A percentile compares a stretch with the other conserved stretches of the same genome.
phyloP scores from a whole-genome alignment of 2,329 filamentous ascomycete genomes.

The Scedosporium aurantiacum region DNA sequence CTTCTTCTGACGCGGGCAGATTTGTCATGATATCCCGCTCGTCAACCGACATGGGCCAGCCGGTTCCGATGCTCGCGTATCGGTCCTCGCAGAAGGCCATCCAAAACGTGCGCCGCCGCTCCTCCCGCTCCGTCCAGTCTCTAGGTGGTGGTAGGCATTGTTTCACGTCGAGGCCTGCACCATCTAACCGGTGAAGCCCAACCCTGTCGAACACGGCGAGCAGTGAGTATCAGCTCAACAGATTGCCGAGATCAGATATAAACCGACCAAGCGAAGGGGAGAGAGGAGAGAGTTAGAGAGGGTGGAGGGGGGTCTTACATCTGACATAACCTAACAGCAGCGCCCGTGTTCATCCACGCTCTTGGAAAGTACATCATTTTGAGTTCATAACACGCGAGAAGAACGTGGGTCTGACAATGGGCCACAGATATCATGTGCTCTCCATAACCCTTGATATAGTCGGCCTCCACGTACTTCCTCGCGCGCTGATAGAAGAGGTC shows the following conservation, averaged over 20 bases:
- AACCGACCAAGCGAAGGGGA: neutral
- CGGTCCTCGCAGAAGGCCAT: conserved; percentile 83
- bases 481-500: conserved; percentile 84
- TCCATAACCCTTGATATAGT: conserved; percentile 86
- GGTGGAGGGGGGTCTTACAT: conserved; percentile 45
- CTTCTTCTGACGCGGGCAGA: conserved; percentile 72
- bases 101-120: conserved; percentile 89
- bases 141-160: conserved; percentile 76
- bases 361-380: conserved; percentile 96
- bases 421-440: conserved; percentile 78
- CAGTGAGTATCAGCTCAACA: conserved; percentile 22
- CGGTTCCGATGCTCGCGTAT: conserved; percentile 90
- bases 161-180: conserved; percentile 75
- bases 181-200: conserved; percentile 79
- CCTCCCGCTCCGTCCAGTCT: conserved; percentile 91
- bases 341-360: conserved; percentile 86
- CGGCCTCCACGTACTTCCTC: conserved; percentile 79
- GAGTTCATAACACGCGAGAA: conserved; percentile 81
- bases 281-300: neutral
- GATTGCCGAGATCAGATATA: neutral
- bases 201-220: conserved; percentile 56
- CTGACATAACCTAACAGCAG: conserved; percentile 67
- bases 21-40: conserved; percentile 85
- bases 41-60: conserved; percentile 92
- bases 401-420: conserved; percentile 74